A percentile compares a stretch with the other conserved stretches of the same genome.
Evolutionary conservation across 257 asterid species (phyloP).

Genomic region (Primulina huaijiensis): DNA sequence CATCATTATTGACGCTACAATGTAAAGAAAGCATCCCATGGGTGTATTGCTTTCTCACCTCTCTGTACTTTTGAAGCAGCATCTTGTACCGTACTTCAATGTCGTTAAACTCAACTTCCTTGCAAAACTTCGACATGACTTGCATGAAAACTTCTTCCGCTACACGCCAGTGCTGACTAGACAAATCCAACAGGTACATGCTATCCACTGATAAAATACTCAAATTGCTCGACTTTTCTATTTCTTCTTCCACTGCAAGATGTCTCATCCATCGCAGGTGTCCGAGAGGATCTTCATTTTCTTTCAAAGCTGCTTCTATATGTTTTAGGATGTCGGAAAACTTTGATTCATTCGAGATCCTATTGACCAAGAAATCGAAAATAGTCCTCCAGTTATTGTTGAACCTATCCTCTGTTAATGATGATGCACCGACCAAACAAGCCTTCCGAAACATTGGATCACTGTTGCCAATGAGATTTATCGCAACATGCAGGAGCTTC

Average conservation of each 20-base stretch:
- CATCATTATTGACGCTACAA: conserved; percentile 18
- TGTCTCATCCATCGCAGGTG: conserved; percentile 57
- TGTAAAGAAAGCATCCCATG: conserved; percentile 68
- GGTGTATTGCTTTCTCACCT: conserved; percentile 55
- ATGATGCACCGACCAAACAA: conserved; percentile 63
- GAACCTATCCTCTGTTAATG: conserved; percentile 39
- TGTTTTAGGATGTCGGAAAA: conserved; percentile 37
- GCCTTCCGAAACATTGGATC: conserved; percentile 67
- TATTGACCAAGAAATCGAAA: conserved; percentile 42
- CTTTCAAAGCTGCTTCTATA: conserved; percentile 43
- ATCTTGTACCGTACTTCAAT: conserved; percentile 34
- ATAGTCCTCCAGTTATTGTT: conserved; percentile 33
- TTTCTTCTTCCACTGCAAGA: conserved; percentile 36
- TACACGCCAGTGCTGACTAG: conserved; percentile 31
- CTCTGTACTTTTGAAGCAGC: conserved; percentile 62
- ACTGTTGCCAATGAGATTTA: conserved; percentile 49
- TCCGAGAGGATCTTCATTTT: conserved; percentile 52
- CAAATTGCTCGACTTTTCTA: conserved; percentile 23
- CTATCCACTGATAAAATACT: conserved; percentile 30
- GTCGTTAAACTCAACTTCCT: conserved; percentile 50
- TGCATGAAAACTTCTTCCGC: conserved; percentile 41
- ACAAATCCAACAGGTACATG: conserved; percentile 23
- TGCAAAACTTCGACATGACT: conserved; percentile 49
- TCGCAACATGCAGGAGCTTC: conserved; percentile 53
- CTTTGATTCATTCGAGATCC: conserved; percentile 38